phyloP scores from a whole-genome alignment of 345 rosid species.

The Pugionium cornutum region DNA sequence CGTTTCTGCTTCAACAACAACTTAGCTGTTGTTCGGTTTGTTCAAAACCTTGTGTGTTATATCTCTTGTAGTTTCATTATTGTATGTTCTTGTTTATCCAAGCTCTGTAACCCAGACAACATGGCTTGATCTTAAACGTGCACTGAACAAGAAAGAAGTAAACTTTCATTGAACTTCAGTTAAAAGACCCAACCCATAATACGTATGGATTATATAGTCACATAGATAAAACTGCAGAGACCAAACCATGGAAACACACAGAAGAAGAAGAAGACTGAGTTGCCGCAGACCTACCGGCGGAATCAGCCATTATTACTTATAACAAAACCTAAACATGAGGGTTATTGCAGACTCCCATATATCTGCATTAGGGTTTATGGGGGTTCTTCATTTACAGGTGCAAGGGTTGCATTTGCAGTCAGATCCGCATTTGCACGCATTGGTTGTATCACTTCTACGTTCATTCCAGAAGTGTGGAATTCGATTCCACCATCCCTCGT shows the following conservation, averaged over 20 bases:
- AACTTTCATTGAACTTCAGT: conserved; percentile 14
- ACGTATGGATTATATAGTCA: conserved; percentile 14
- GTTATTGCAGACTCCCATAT: conserved; percentile 10
- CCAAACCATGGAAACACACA: conserved; percentile 29
- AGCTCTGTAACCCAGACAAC: conserved; percentile 4
- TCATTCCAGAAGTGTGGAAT: too few species aligned
- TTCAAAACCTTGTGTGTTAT: conserved; percentile 14
- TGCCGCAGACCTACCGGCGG: conserved; percentile 18
- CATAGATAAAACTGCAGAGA: conserved; percentile 27
- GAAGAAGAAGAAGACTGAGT: background rate
- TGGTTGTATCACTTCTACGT: too few species aligned
- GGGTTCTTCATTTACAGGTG: conserved; percentile 62
- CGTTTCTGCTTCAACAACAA: conserved; percentile 24
- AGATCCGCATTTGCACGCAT: conserved; percentile 66
- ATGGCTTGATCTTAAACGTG: conserved; percentile 3
- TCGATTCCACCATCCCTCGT: too few species aligned
- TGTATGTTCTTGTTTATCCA: conserved; percentile 13
- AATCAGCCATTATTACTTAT: conserved; percentile 31
- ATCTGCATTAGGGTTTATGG: conserved; percentile 15
- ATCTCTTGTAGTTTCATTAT: background rate
- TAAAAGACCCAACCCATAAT: conserved; percentile 9
- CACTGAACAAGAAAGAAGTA: conserved; percentile 5
- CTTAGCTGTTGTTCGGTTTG: conserved; percentile 30
- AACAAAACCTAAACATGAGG: conserved; percentile 29
- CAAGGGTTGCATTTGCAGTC: conserved; percentile 59